Evolutionary conservation across 2,329 filamentous ascomycete species (phyloP), one percentile per base, ranked within the genome.

Genomic region (Dothiorella sarmentorum): DNA sequence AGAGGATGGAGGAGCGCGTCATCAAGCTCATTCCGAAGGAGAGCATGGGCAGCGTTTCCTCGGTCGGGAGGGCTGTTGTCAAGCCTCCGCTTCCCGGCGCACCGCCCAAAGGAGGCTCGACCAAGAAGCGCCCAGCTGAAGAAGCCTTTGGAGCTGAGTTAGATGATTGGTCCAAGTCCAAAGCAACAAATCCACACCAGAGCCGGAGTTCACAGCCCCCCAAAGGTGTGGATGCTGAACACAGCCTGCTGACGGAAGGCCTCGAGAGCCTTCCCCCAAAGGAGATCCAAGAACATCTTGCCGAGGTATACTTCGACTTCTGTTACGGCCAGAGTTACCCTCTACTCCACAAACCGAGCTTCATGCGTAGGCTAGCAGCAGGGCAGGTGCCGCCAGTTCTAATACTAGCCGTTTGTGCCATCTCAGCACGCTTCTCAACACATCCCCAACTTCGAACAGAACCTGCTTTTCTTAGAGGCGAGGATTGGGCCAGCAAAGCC

Each of bases 1-100:
- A 96, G 78, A 83, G 93, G 59, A 97, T 97, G 94, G 94, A 99
- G 74, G 93, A 97, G 68, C 87, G 93, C 59, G 94, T 97, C 62
- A 95, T 97, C 76, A 96, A 96, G 72, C 88, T 93, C 60, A 88
- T 97, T 26, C 93, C 94, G 0, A 96, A 93, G 69, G 84, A 90
- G 40, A 91, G 95, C 63, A 82, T 90, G 62, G 86, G 88, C 40
- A 78, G 84, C 24, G 80, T 87, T 60, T 78, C 82, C 7, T 79
- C 82, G 7, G 87, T 96, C 35, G 87, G 87, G 4, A 82, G 94
- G 60, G 92, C 92, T 10, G 82, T 90, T 6, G 90, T 97, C 31
- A 96, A 93, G 69, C 93, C 93, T 13, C 82, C 88, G 13, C 86
- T 74, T 75, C 87, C 68, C 69, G 86, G 64, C 70, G 83, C 70